Evolutionary conservation across 768 basidiomycete species (phyloP).

Genomic region (Boletus pseudopeckii): DNA sequence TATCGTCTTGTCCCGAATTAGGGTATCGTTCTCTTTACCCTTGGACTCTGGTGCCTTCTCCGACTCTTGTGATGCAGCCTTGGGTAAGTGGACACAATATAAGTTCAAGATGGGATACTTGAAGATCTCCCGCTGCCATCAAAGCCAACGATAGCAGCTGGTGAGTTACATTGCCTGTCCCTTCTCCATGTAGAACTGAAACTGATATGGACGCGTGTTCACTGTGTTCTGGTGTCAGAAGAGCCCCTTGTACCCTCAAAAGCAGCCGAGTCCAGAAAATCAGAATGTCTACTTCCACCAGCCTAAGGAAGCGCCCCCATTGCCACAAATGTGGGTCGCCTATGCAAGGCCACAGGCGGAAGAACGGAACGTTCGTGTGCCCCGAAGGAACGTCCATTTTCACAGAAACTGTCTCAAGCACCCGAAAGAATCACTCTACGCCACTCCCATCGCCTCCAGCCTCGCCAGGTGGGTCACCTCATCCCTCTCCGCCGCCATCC

Average conservation of each 20-base stretch:
- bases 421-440: constrained; percentile 19
- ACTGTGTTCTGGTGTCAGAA: not conserved
- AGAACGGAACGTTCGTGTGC: constrained; percentile 30
- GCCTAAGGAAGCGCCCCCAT: constrained; percentile 32
- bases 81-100: constrained; percentile 19
- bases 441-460: constrained; percentile 28
- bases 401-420: constrained; percentile 12
- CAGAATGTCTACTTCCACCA: constrained; percentile 28
- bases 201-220: not conserved
- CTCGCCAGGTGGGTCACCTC: constrained; percentile 26
- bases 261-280: constrained; percentile 1
- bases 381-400: constrained; percentile 18
- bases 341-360: constrained; percentile 34
- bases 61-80: constrained; percentile 2
- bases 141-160: constrained; percentile 22
- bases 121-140: constrained; percentile 22
- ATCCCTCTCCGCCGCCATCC: constrained; percentile 11
- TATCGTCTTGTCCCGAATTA: constrained; percentile 22
- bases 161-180: constrained; percentile 17
- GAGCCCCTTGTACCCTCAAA: not conserved
- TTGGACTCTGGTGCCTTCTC: constrained; percentile 1
- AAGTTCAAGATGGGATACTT: constrained; percentile 13
- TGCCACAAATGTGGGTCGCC: constrained; percentile 32
- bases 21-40: constrained; percentile 15
- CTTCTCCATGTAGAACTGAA: constrained; percentile 4